Evolutionary conservation across 2,329 filamentous ascomycete genomes (phyloP).

Genomic region (Talaromyces sp.): DNA sequence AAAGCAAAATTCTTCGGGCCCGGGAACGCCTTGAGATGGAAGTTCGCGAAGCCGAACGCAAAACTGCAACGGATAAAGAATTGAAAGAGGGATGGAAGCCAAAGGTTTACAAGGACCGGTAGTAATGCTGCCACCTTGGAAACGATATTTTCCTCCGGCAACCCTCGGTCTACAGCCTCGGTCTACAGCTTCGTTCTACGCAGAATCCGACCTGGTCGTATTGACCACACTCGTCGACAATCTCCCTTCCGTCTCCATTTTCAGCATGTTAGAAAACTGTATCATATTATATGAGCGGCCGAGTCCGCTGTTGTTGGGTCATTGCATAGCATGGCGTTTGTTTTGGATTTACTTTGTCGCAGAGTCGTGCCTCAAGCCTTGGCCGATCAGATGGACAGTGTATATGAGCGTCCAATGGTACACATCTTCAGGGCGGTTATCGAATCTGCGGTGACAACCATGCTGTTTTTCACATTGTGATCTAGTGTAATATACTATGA

Average conservation of each 20-base stretch:
- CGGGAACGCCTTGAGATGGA: constrained; percentile 90
- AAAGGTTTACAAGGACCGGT: constrained; percentile 87
- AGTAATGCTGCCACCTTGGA: constrained; percentile 13
- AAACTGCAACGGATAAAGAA: constrained; percentile 69
- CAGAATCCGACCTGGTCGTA: background rate
- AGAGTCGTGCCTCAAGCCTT: constrained; percentile 1
- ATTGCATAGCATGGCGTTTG: constrained; percentile 39
- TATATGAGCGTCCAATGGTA: background rate
- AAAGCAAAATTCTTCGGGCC: constrained; percentile 91
- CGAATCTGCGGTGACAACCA: background rate
- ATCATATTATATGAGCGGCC: constrained; percentile 9
- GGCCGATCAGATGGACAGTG: background rate
- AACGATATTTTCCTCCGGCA: background rate
- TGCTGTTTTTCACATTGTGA: background rate
- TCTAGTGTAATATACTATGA: background rate
- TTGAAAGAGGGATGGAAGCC: constrained; percentile 84
- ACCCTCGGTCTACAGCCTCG: background rate
- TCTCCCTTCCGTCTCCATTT: constrained; percentile 9
- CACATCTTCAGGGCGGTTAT: background rate
- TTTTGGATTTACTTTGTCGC: constrained; percentile 12
- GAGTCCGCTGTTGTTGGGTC: constrained; percentile 12
- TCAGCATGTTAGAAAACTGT: constrained; percentile 11
- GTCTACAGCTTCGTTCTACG: no score
- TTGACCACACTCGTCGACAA: constrained; percentile 3
- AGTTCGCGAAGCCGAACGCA: constrained; percentile 64